Evolutionary conservation across 2,329 filamentous ascomycete genomes (phyloP).

Genomic region (Colletotrichum ledebouriae): DNA sequence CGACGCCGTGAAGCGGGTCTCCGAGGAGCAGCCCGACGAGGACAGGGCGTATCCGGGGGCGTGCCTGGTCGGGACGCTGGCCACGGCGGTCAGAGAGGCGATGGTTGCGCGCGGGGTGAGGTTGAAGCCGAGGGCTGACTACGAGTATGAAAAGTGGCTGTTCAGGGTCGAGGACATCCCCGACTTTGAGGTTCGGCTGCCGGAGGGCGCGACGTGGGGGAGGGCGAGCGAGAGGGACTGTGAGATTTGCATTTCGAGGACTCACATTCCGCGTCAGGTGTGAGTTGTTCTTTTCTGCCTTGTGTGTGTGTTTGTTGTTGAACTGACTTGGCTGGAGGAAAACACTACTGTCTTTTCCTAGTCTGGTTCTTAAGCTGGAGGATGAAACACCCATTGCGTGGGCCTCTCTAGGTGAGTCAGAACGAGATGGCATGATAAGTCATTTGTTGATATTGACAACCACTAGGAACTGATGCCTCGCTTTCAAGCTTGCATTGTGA

Average conservation of each 20-base stretch:
- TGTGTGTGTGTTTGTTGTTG: background rate
- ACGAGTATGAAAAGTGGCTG: conserved; percentile 69
- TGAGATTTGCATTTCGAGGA: conserved; percentile 65
- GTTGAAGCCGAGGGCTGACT: conserved; percentile 47
- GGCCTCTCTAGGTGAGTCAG: conserved; percentile 66
- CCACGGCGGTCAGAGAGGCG: conserved; percentile 47
- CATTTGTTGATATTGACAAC: background rate
- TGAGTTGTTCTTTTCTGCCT: conserved; percentile 44
- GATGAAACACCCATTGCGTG: conserved; percentile 70
- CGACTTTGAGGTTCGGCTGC: conserved; percentile 49
- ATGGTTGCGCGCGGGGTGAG: conserved; percentile 36
- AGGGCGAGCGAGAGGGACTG: conserved; percentile 65
- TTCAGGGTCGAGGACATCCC: conserved; percentile 64
- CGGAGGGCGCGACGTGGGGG: conserved; percentile 68
- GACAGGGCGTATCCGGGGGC: conserved; percentile 45
- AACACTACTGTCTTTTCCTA: conserved; percentile 60
- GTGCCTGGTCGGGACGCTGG: conserved; percentile 54
- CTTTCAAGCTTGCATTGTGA: conserved; percentile 73
- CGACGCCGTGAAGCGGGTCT: conserved; percentile 48
- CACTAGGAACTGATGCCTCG: conserved; percentile 70
- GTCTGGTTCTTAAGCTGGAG: conserved; percentile 59
- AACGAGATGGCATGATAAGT: too few relatives aligned
- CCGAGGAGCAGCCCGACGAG: conserved; percentile 43
- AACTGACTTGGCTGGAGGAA: conserved; percentile 48
- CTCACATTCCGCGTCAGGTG: conserved; percentile 68